phyloP scores from a whole-genome alignment of 2,329 filamentous ascomycete genomes.

The Colletotrichum nymphaeae region DNA sequence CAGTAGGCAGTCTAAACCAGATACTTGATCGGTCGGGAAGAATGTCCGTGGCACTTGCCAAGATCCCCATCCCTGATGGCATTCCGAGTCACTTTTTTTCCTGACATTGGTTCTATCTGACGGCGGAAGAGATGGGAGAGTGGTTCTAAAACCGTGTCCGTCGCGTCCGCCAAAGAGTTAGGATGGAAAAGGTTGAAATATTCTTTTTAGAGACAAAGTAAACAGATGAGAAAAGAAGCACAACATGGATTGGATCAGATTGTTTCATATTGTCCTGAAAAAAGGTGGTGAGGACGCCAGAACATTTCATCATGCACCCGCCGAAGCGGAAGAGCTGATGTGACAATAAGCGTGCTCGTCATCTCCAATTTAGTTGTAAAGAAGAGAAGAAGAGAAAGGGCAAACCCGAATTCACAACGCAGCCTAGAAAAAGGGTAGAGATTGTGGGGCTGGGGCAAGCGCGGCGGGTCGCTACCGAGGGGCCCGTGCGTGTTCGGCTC shows the following conservation, averaged over 20 bases:
- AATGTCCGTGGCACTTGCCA: not conserved
- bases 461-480: slow-evolving; percentile 16
- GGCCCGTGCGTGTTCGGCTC: not conserved
- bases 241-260: slow-evolving; percentile 67
- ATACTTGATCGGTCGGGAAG: not conserved
- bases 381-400: slow-evolving; percentile 53
- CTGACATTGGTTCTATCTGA: not conserved
- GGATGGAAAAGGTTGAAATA: not conserved
- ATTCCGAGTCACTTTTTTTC: not conserved
- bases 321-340: slow-evolving; percentile 64
- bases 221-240: not conserved
- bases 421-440: slow-evolving; percentile 29
- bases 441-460: not conserved
- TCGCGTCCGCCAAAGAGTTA: not conserved
- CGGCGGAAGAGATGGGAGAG: not conserved
- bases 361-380: slow-evolving; percentile 80
- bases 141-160: not conserved
- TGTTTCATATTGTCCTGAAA: slow-evolving; percentile 70
- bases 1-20: no score
- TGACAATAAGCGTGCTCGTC: slow-evolving; percentile 76
- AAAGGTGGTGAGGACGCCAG: slow-evolving; percentile 73
- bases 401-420: slow-evolving; percentile 14
- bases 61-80: not conserved
- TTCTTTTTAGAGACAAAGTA: not conserved
- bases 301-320: slow-evolving; percentile 74